Conservation (phyloP, 306 rosid genomes). For the Cyclanthera cordifolia region DNA sequence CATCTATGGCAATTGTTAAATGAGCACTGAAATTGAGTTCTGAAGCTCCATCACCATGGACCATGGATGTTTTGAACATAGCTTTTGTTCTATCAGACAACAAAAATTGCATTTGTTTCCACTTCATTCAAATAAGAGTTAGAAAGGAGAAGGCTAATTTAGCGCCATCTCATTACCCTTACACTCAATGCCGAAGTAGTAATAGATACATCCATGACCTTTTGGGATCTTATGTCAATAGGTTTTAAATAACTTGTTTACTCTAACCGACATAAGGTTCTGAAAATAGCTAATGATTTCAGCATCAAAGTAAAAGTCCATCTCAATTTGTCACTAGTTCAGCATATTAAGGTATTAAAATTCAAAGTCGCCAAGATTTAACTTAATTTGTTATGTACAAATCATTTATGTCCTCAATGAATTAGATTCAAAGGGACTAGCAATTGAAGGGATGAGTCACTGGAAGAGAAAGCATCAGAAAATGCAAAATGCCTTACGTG, state of each 20-base stretch:
- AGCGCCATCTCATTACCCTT: not conserved
- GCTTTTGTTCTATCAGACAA: not conserved
- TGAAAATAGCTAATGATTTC: not conserved
- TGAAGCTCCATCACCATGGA: not conserved
- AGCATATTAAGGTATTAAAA: not conserved
- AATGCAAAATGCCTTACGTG: too few relatives aligned
- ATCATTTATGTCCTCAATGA: not conserved
- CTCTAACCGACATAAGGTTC: not conserved
- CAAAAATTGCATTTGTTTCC: not conserved
- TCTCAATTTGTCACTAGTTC: not conserved
- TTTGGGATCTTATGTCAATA: not conserved
- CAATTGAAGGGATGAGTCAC: not conserved
- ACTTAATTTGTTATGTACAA: not conserved
- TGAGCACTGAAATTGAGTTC: not conserved
- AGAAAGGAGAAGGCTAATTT: not conserved
- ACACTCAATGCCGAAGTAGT: not conserved
- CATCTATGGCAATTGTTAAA: not conserved
- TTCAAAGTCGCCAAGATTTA: not conserved
- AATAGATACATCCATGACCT: not conserved
- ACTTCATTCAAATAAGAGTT: not conserved
- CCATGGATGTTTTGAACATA: not conserved
- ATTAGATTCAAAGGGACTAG: not conserved
- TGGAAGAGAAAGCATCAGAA: not conserved
- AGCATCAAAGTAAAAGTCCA: not conserved
- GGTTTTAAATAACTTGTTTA: not conserved